Evolutionary conservation across 768 basidiomycete species (phyloP).

Genomic region (Phaeotremella fagi): DNA sequence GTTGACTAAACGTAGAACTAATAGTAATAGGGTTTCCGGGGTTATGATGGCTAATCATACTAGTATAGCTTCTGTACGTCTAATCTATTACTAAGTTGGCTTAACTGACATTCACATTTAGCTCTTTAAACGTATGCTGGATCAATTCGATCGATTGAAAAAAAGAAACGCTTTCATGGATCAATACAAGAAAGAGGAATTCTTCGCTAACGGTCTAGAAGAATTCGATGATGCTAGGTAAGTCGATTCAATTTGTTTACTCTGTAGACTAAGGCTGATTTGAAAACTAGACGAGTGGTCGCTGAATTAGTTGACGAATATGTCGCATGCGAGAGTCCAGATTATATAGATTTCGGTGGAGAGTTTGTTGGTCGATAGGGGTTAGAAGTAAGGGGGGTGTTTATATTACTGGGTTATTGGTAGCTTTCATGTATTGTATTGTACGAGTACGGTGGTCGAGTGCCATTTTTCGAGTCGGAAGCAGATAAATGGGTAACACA

Average conservation of each 20-base stretch:
- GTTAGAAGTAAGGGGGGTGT: too few relatives aligned
- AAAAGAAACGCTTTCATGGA: conserved; percentile 92
- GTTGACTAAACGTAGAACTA: conserved; percentile 73
- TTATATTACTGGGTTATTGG: too few relatives aligned
- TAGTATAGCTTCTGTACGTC: conserved; percentile 85
- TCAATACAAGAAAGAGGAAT: conserved; percentile 93
- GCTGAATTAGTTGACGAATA: conserved; percentile 58
- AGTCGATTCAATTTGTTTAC: conserved; percentile 19
- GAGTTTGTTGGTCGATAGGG: conserved; percentile 13
- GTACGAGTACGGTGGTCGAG: too few relatives aligned
- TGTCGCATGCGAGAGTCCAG: conserved; percentile 88
- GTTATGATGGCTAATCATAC: conserved; percentile 99
- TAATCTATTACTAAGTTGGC: neutral
- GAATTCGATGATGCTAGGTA: conserved; percentile 98
- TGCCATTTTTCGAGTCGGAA: too few relatives aligned
- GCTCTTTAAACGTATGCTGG: conserved; percentile 93
- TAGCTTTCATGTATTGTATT: too few relatives aligned
- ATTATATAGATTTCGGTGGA: conserved; percentile 63
- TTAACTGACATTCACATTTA: conserved; percentile 42
- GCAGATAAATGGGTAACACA: too few relatives aligned
- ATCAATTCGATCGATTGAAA: conserved; percentile 83
- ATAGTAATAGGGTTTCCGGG: conserved; percentile 94
- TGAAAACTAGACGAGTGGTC: conserved; percentile 20
- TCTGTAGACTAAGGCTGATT: too few relatives aligned
- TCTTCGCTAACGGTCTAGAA: conserved; percentile 87